Conservation (phyloP, 2,329 filamentous ascomycete genomes). For the Fonsecaea pedrosoi region DNA sequence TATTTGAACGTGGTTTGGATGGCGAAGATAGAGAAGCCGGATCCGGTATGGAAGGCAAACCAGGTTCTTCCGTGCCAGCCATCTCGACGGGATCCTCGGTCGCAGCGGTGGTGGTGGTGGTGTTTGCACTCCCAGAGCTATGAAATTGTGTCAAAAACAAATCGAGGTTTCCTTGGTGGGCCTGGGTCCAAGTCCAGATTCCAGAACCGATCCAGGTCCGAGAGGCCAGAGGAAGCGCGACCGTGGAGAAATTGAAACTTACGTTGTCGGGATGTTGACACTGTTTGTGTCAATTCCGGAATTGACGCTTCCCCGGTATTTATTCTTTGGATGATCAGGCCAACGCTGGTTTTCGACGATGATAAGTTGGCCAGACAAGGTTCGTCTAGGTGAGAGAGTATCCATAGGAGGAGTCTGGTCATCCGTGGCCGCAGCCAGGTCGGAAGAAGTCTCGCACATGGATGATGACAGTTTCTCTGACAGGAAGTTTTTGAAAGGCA, state of each 20-base stretch:
- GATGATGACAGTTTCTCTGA: slow-evolving; percentile 8
- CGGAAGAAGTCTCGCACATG: slow-evolving; percentile 16
- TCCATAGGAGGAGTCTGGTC: background rate
- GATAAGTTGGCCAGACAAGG: background rate
- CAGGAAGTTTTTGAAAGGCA: background rate
- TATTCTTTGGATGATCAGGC: slow-evolving; percentile 24
- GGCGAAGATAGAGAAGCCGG: background rate
- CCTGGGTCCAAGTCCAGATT: slow-evolving; percentile 8
- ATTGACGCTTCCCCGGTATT: slow-evolving; percentile 16
- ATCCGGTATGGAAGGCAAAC: background rate
- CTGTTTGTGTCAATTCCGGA: slow-evolving; percentile 8
- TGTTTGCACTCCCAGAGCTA: background rate
- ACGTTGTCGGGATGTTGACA: slow-evolving; percentile 15
- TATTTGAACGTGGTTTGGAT: background rate
- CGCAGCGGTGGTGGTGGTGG: background rate
- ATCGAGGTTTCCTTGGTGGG: background rate
- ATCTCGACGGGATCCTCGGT: slow-evolving; percentile 10
- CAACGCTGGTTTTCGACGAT: slow-evolving; percentile 14
- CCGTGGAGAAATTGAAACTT: slow-evolving; percentile 16
- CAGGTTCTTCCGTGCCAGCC: slow-evolving; percentile 5
- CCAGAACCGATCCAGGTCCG: slow-evolving; percentile 12
- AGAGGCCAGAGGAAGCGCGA: slow-evolving; percentile 14
- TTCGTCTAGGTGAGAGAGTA: slow-evolving; percentile 8
- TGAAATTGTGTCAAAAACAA: slow-evolving; percentile 14
- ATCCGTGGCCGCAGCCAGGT: background rate